Percentiles rank a stretch among this genome's conserved stretches.
Conservation (phyloP, 2,329 filamentous ascomycete species). For the Cladosporium sp. region DNA sequence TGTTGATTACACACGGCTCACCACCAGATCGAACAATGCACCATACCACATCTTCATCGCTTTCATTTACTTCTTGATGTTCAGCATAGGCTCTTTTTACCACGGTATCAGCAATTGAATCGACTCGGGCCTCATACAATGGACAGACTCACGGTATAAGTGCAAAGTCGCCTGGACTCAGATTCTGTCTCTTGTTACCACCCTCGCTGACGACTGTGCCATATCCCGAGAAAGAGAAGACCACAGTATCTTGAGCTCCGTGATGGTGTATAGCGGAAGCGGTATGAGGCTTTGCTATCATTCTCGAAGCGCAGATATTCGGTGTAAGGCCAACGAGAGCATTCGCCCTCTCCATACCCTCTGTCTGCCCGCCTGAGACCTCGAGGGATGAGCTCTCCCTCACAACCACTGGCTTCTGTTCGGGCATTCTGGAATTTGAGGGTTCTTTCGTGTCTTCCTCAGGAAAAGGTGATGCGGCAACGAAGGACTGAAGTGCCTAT, state of each 20-base stretch:
- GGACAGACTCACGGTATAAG: slow-evolving; percentile 50
- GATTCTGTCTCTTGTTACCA: slow-evolving; percentile 52
- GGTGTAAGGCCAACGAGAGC: slow-evolving; percentile 62
- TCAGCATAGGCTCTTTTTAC: slow-evolving; percentile 53
- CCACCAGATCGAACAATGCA: slow-evolving; percentile 60
- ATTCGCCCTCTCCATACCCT: slow-evolving; percentile 46
- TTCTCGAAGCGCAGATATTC: slow-evolving; percentile 62
- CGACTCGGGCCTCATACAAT: too few relatives aligned
- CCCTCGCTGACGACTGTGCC: slow-evolving; percentile 57
- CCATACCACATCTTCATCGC: slow-evolving; percentile 60
- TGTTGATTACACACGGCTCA: slow-evolving; percentile 56
- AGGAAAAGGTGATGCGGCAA: too few relatives aligned
- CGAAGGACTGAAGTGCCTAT: neutral
- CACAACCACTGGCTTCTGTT: slow-evolving; percentile 46
- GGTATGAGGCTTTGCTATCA: slow-evolving; percentile 59
- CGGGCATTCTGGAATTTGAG: slow-evolving; percentile 14
- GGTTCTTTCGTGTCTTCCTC: neutral
- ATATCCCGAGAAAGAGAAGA: slow-evolving; percentile 57
- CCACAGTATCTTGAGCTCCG: slow-evolving; percentile 65
- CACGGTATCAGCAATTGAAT: neutral
- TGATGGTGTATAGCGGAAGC: slow-evolving; percentile 63
- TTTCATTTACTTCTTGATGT: slow-evolving; percentile 65
- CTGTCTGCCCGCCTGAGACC: slow-evolving; percentile 42
- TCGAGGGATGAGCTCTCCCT: slow-evolving; percentile 46
- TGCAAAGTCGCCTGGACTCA: slow-evolving; percentile 63